Conservation (phyloP, 345 rosid genomes). For the Pelargonium nanum region DNA sequence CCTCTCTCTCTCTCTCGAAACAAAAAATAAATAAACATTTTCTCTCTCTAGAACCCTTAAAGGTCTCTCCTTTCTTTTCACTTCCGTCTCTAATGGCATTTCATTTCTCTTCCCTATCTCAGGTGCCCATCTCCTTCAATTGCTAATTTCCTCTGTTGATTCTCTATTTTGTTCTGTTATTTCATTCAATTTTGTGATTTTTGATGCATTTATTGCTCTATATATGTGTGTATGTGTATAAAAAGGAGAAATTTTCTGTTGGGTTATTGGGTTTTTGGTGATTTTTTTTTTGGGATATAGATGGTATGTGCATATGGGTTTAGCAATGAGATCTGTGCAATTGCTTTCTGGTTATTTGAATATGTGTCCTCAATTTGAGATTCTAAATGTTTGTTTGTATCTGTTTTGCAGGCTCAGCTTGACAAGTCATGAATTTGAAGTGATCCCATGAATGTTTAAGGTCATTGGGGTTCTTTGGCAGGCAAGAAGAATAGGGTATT, state of each 20-base stretch:
- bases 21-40: neutral
- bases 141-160: neutral
- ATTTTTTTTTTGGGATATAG: too few species aligned
- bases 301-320: neutral
- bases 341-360: neutral
- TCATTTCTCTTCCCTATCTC: conserved; percentile 5
- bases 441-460: conserved; percentile 11
- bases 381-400: neutral
- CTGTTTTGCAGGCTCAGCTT: conserved; percentile 20
- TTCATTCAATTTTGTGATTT: neutral
- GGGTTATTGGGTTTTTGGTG: too few species aligned
- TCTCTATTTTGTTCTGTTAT: neutral
- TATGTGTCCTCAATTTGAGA: neutral
- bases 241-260: neutral
- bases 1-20: neutral
- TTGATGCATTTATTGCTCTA: neutral
- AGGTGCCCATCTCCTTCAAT: neutral
- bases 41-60: neutral
- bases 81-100: conserved; percentile 14
- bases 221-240: neutral
- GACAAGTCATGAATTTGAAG: conserved; percentile 12
- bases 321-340: conserved; percentile 2
- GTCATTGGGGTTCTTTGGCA: neutral
- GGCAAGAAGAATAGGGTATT: too few species aligned
- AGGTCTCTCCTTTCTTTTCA: neutral